Evolutionary conservation across 2,329 filamentous ascomycete species (phyloP), one percentile per base, ranked within the genome.

Genomic region (Cladosporium sphaerospermum): DNA sequence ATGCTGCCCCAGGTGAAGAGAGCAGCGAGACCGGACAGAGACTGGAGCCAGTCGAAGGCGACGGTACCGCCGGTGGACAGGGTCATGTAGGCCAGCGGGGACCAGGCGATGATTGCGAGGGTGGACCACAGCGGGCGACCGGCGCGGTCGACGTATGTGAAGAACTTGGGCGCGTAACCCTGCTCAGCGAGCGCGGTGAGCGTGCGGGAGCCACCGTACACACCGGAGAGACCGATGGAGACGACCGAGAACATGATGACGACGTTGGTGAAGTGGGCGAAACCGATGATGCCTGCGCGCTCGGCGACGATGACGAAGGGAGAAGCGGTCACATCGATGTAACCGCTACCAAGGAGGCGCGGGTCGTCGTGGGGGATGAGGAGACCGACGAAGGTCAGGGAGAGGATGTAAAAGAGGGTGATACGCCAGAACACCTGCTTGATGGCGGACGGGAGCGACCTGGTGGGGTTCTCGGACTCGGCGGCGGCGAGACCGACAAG

Each of bases 101-200:
- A 81, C 44, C 83, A 75, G 14, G 64, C 63, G 14, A 57, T 51
- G 14, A 59, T 53, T 31, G 61, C 41, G 6, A 77, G 54, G 60
- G 95, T 89, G 3, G 44, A 32, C 59, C 74, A 76, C 95, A 75
- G 1, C 89, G 90, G 71, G 95, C 90, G 60, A 95, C 83, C 69
- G 93, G 95, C 47, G 81, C 81, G 76, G 64, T 84, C 81, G 57
- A 84, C 77, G 62, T 82, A 81, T 32, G 75, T 71, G 33, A 84
- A 71, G 58, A 79, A 71, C 55, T 67, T 71, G 23, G 80, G 81
- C 0, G 76, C 80, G 58, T 74, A 72, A 31, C 69, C 62, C 68
- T 92, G 88, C 28, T 58, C 89, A 41, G 90, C 89, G 1, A 96
- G 80, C 4, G 90, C 89, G 19, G 89, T 88, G 8, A 96, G 81